A percentile compares a stretch with the other conserved stretches of the same genome.
These are phyloP conservation scores for Fusarium sterilihyphosum DNA, from an alignment of 2,329 filamentous ascomycete genomes.

Conservation along the genomic window DNA sequence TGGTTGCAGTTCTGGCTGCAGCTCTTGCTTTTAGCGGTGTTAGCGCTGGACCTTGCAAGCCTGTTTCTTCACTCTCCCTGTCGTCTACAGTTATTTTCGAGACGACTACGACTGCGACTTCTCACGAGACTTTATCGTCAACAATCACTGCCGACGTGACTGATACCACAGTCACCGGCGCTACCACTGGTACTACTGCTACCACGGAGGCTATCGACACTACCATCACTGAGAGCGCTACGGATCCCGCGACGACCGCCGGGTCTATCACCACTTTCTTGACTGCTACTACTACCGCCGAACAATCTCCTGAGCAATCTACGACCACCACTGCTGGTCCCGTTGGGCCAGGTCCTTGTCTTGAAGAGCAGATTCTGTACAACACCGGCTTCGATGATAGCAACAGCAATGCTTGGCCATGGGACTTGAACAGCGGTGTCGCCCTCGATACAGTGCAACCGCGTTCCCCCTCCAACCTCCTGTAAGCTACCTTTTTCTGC, in stretches of 20 bases:
- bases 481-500: not conserved
- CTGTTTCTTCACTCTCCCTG: not conserved
- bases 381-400: slow-evolving; percentile 4
- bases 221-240: not conserved
- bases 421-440: not conserved
- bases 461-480: not conserved
- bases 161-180: not conserved
- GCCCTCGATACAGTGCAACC: not conserved
- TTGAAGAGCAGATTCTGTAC: not conserved
- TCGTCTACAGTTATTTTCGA: not conserved
- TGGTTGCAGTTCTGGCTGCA: not conserved
- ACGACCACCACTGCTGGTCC: not conserved
- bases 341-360: not conserved
- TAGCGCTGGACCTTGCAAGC: slow-evolving; percentile 3
- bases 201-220: not conserved
- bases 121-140: not conserved
- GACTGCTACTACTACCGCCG: not conserved
- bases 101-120: not conserved
- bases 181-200: not conserved
- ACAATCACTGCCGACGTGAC: not conserved
- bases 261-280: not conserved
- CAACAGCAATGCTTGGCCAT: not conserved
- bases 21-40: not conserved
- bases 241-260: not conserved
- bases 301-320: not conserved